These are phyloP conservation scores for Penicillium sclerotigenum DNA, from an alignment of 2,329 filamentous ascomycete genomes.

Conservation along the genomic window DNA sequence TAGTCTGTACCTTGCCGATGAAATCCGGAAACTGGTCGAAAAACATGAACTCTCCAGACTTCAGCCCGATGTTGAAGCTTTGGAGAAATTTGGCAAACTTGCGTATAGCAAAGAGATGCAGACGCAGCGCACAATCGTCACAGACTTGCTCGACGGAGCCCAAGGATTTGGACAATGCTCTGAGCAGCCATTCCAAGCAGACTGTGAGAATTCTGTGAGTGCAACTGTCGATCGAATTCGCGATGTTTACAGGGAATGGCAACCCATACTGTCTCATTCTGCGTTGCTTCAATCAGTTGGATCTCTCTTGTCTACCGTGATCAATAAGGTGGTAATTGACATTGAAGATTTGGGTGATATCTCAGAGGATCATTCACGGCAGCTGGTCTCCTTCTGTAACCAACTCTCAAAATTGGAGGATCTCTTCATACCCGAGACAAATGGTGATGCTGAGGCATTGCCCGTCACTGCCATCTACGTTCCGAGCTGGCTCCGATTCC, in stretches of 20 bases:
- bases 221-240: slow-evolving; percentile 58
- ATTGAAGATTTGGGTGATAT: slow-evolving; percentile 63
- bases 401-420: slow-evolving; percentile 55
- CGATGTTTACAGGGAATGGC: slow-evolving; percentile 57
- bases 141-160: slow-evolving; percentile 61
- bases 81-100: slow-evolving; percentile 59
- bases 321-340: slow-evolving; percentile 59
- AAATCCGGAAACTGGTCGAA: slow-evolving; percentile 50
- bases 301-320: slow-evolving; percentile 55
- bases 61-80: slow-evolving; percentile 52
- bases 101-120: slow-evolving; percentile 65
- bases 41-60: slow-evolving; percentile 50
- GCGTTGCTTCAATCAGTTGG: slow-evolving; percentile 62
- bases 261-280: slow-evolving; percentile 56
- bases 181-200: slow-evolving; percentile 55
- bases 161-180: slow-evolving; percentile 62
- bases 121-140: slow-evolving; percentile 59
- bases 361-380: slow-evolving; percentile 59
- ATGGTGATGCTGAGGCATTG: slow-evolving; percentile 35
- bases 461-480: slow-evolving; percentile 61
- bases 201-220: slow-evolving; percentile 59
- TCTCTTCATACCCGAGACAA: slow-evolving; percentile 51
- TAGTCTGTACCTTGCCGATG: slow-evolving; percentile 55
- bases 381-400: slow-evolving; percentile 57
- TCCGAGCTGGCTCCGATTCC: slow-evolving; percentile 63